Base-by-base conservation (phyloP, 2,329 filamentous ascomycete species). In the Proliferodiscus dingleyae region DNA sequence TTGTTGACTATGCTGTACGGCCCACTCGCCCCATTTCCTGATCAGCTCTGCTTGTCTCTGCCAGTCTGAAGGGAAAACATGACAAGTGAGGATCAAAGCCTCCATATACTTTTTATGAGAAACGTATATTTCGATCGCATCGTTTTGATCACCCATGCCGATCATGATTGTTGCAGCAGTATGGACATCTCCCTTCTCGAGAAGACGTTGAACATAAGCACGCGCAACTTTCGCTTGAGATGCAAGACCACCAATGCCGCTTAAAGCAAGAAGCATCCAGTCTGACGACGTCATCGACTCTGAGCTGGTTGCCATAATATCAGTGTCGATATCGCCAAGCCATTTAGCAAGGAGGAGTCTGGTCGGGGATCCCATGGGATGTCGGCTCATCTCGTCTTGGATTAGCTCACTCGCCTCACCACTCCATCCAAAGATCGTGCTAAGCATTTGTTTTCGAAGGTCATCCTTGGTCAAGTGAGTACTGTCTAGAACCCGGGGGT, bases 231-330 rank as follows among this genome's bases (percentile, higher is more conserved):
- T 94, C 63, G 94, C 90, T 59, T 94, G 87, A 1, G 89, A 89
- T 29, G 80, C 74, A 50, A 81, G 73, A 2, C 81, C 78, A 41
- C 87, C 89, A 67, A 97, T 94, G 32, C 88, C 87, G 61, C 88
- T 95, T 41, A 98, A 69, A 9, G 93, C 91, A 28, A 98, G 71
- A 47, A 97, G 70, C 89, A 98, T 96, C 93, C 93, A 98, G 66
- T 97, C 93, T 0, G 88, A 87, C 2, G 87, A 89, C 8, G 89
- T 91, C 77, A 93, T 90, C n/a, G 87, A 85, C 55, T 91, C 82
- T 0, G 89, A 85, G 34, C 81, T 87, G 2, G 87, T 81, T 9
- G 82, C 77, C 78, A 95, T 87, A 32, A 89, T 77, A 58, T 95
- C 89, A 0, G 84, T 77, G 48, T 89, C 83, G 29, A 88, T 80